Evolutionary conservation across 2,329 filamentous ascomycete species (phyloP), one percentile per base, ranked within the genome.

Genomic region (Torrubiellomyces zombiae): DNA sequence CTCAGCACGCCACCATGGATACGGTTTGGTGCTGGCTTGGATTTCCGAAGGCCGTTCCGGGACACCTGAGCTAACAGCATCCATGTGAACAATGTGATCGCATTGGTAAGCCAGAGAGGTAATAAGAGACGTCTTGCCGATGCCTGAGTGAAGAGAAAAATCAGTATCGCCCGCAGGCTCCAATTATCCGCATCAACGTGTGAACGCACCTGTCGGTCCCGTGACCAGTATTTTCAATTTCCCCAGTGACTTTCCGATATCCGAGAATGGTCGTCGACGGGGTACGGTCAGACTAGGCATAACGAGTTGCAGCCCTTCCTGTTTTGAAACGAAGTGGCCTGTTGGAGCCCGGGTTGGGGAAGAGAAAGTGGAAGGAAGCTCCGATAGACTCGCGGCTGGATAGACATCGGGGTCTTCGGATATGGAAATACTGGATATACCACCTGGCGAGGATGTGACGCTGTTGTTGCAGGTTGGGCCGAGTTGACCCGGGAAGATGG

Each of bases 231-330:
- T 58, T 54, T 92, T 95, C 27, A 95, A 59, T 38, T 81, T 75
- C 2, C 86, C 86, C 46, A 95, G 67, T 17, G 64, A 65, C 53
- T 77, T 86, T 10, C 89, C 89, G 23, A 67, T 67, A n/a, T 78
- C 71, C 0, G 89, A 94, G 47, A 95, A 95, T 0, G 85, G 85
- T 25, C 83, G 67, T 24, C 89, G 72, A 32, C 71, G 78, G 4
- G 89, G 86, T 68, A 98, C 89, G 32, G 70, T 74, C 40, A 98
- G 75, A 43, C 83, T 93, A 5, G 89, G 89, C 89, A 98, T 98
- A 31, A 98, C 80, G n/a, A 98, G 64, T 48, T 95, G 85, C 14
- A 77, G 76, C 20, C n/a, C n/a, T n/a, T n/a, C n/a, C n/a, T n/a
- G n/a, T n/a, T n/a, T n/a, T n/a, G n/a, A n/a, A n/a, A n/a, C n/a